Conservation (phyloP, 805 yeast genomes). For the Metschnikowia baotianmanensis region DNA sequence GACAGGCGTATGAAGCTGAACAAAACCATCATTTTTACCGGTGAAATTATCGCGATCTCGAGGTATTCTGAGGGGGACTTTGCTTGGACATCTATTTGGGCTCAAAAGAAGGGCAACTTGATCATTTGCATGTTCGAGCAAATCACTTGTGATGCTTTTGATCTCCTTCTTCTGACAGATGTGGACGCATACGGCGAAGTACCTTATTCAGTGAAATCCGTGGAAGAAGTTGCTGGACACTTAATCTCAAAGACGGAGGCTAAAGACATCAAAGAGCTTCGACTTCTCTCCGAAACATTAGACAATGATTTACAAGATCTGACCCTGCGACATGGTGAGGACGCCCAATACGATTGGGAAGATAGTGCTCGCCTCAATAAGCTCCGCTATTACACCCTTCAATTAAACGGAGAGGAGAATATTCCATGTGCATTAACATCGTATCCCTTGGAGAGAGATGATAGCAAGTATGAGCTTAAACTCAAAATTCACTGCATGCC, state of each 20-base stretch:
- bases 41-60: conserved; percentile 79
- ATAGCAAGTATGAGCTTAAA: conserved; percentile 43
- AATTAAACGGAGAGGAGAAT: conserved; percentile 43
- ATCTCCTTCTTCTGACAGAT: conserved; percentile 19
- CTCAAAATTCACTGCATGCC: conserved; percentile 75
- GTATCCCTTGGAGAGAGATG: conserved; percentile 50
- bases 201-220: conserved; percentile 24
- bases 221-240: conserved; percentile 37
- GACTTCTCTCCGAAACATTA: conserved; percentile 28
- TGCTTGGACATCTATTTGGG: conserved; percentile 92
- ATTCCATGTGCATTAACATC: conserved; percentile 77
- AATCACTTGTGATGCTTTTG: conserved; percentile 51
- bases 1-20: conserved; percentile 17
- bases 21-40: conserved; percentile 63
- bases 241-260: conserved; percentile 23
- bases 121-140: conserved; percentile 86
- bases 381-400: conserved; percentile 60
- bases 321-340: conserved; percentile 3
- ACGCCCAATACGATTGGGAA: conserved; percentile 21
- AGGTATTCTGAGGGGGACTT: conserved; percentile 59
- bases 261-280: conserved; percentile 16
- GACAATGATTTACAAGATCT: conserved; percentile 21
- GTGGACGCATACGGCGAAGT: conserved; percentile 5
- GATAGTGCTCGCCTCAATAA: conserved; percentile 45
- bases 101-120: conserved; percentile 66